Evolutionary conservation across 1,139 yeast species (phyloP), one percentile per base, ranked within the genome.

Genomic region (Taphrina populina): DNA sequence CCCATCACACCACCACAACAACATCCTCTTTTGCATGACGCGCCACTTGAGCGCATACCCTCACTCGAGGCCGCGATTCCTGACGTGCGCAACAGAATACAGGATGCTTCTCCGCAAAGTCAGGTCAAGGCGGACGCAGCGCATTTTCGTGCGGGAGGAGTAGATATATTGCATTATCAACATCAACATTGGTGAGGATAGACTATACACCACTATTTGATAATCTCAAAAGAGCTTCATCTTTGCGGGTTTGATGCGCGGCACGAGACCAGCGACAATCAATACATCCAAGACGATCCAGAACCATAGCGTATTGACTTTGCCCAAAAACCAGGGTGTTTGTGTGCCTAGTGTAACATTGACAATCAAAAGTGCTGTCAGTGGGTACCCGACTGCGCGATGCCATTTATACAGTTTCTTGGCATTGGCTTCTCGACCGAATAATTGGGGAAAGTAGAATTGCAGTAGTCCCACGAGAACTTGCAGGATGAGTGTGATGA

Each of bases 371-470:
- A 65, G 53, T 5, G 40, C 52, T 33, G 67, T 37, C 11, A 61
- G 60, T n/a, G 59, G 19, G 53, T 67, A 68, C 6, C 70, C 70
- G 1, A 60, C 60, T n/a, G 62, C 58, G 26, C 70, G 59, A 57
- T 68, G 70, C 56, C 60, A 67, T 60, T 66, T 67, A 64, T 68
- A 67, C 51, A 64, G 46, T n/a, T 57, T 41, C 59, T 65, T 65
- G 13, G 67, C 70, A 19, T 58, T 60, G 33, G 43, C 49, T 10
- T 62, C 63, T 1, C 67, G 63, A 13, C 70, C 70, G 56, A 66
- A 64, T 23, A 66, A 53, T 5, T 32, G 54, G 2, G 70, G 69
- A 40, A 62, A 40, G 64, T 66, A 68, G 54, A 61, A 67, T 34
- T 62, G 62, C 3, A 64, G 61, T 15, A 62, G 57, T 3, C 70